Evolutionary conservation across 179 eudicot genomes (phyloP), one percentile per base, ranked within the genome.

Genomic region (Corrigiola litoralis): DNA sequence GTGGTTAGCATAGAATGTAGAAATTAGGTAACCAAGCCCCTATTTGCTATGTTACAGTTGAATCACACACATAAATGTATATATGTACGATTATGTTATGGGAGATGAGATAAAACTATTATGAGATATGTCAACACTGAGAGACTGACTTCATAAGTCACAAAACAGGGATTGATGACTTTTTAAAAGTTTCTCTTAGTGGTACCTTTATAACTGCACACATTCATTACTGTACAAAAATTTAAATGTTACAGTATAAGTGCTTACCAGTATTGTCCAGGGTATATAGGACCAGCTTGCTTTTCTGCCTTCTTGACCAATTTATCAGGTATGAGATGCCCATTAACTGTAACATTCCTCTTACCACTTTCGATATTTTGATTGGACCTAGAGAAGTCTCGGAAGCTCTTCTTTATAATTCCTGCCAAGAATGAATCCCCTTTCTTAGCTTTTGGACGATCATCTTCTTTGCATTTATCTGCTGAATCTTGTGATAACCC

Each of bases 241-340:
- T n/a, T n/a, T 27, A 27, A 51, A 44, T 12, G 49, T 46, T 31
- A 33, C 8, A 52, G 32, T 31, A 11, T 37, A 76, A 67, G 49
- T 28, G 50, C 76, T 65, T 82, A 94, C 99, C 99, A 94, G 79
- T 86, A 94, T 25, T 88, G 68, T 70, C 99, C 99, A 29, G 96
- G 89, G 53, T 79, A 76, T 49, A 94, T 70, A 23, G 92, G 82
- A 28, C 99, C 99, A 2, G 99, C 89, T 32, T 71, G 70, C 69
- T 88, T 94, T 71, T 88, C 96, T 20, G 99, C 99, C 81, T 85
- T 90, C 80, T 83, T 88, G 31, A 94, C 67, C 65, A 81, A 57
- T 37, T 75, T 78, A 72, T 84, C 91, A 12, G 96, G 79, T 72
- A 94, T 85, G 36, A 77, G 73, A 78, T 86, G 85, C 27, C 97